Percentiles rank a stretch among this genome's conserved stretches.
These are phyloP conservation scores for Laguncularia racemosa DNA, from an alignment of 345 rosid species.

Conservation along the genomic window DNA sequence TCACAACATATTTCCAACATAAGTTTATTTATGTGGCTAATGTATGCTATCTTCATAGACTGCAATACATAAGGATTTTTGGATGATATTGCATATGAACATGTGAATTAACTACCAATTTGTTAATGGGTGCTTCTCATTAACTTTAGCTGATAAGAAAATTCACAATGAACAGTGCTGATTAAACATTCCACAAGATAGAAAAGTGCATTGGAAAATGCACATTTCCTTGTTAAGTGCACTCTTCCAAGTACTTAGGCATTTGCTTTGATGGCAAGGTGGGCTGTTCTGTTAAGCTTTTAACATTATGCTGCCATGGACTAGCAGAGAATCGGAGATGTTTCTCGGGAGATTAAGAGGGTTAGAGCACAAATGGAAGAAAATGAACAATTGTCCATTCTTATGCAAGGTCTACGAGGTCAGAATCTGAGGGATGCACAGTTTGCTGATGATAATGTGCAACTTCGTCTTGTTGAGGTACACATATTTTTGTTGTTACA, in stretches of 20 bases:
- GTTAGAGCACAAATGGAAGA: slow-evolving; percentile 95
- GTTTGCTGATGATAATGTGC: slow-evolving; percentile 68
- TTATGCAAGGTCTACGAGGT: slow-evolving; percentile 91
- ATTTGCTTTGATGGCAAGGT: neutral
- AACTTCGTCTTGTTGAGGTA: slow-evolving; percentile 89
- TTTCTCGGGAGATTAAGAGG: slow-evolving; percentile 82
- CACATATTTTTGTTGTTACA: neutral
- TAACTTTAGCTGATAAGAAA: no score
- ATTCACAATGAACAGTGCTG: no score
- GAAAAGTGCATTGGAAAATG: no score
- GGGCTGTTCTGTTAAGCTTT: neutral
- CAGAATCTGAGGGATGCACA: slow-evolving; percentile 75
- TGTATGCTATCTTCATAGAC: no score
- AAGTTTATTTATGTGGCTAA: no score
- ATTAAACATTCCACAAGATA: no score
- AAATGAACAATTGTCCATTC: slow-evolving; percentile 67
- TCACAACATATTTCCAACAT: no score
- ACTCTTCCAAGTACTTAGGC: neutral
- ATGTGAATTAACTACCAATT: no score
- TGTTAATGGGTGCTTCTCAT: no score
- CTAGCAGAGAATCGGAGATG: slow-evolving; percentile 68
- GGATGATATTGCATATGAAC: no score
- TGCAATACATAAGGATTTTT: no score
- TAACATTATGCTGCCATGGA: slow-evolving; percentile 4
- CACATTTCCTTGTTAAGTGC: no score